These are phyloP conservation scores for Nakazawaea anatomiae DNA, from an alignment of 805 yeast species.

Conservation along the genomic window DNA sequence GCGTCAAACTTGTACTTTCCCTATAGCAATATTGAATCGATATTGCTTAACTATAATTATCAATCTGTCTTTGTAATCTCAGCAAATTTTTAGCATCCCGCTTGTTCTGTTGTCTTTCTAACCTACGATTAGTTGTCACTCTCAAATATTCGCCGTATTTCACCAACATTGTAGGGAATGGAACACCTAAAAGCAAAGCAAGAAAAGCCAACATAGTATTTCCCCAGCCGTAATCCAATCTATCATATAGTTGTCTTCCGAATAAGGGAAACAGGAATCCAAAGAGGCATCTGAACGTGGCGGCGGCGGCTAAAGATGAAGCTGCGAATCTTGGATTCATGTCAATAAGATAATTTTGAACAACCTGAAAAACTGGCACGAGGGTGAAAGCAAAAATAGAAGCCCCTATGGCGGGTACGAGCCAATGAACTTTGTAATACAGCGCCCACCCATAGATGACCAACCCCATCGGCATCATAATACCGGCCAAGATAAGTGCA, in stretches of 20 bases:
- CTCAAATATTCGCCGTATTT: conserved; percentile 51
- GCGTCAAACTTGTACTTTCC: too few species aligned
- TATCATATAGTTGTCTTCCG: conserved; percentile 48
- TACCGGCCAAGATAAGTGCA: conserved; percentile 40
- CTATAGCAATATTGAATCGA: too few species aligned
- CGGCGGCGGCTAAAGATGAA: conserved; percentile 57
- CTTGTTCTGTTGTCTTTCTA: conserved; percentile 37
- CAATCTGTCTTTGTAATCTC: conserved; percentile 16
- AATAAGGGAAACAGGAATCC: conserved; percentile 61
- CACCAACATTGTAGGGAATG: conserved; percentile 52
- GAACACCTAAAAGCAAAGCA: conserved; percentile 49
- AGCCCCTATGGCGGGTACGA: conserved; percentile 55
- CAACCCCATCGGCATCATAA: conserved; percentile 48
- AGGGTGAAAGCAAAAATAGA: conserved; percentile 50
- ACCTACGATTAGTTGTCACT: conserved; percentile 44
- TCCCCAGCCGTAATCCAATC: conserved; percentile 63
- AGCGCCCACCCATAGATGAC: conserved; percentile 73
- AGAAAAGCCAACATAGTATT: conserved; percentile 53
- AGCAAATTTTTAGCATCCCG: conserved; percentile 35
- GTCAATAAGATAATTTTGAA: conserved; percentile 58
- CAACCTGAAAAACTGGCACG: conserved; percentile 50
- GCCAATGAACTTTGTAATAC: conserved; percentile 46
- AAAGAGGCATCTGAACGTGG: conserved; percentile 50
- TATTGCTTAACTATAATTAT: background rate
- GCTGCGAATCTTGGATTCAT: conserved; percentile 62